Evolutionary conservation across 805 yeast species (phyloP).

Genomic region (Starmerella powellii): DNA sequence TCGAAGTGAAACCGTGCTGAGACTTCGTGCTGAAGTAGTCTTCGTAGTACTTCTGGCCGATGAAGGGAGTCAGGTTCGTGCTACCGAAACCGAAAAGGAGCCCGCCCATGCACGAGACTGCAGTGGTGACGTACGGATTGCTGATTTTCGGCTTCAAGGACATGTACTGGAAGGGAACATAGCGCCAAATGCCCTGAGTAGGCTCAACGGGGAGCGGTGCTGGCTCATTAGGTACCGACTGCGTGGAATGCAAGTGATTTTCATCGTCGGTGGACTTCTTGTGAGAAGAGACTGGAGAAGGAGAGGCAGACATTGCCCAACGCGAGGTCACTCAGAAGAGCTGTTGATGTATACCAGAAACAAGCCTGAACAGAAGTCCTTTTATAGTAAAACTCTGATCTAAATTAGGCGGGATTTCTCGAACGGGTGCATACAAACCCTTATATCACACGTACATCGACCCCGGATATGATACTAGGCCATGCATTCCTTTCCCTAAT

Average conservation of each 20-base stretch:
- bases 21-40: slow-evolving; percentile 34
- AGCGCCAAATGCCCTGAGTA: slow-evolving; percentile 6
- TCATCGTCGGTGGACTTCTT: slow-evolving; percentile 1
- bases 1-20: slow-evolving; percentile 27
- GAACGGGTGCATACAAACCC: too few relatives aligned
- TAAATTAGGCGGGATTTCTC: too few relatives aligned
- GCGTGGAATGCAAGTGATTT: neutral
- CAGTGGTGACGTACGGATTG: slow-evolving; percentile 47
- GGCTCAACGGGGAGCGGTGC: slow-evolving; percentile 9
- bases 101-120: slow-evolving; percentile 56
- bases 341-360: too few relatives aligned
- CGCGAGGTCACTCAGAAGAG: too few relatives aligned
- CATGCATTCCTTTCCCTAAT: too few relatives aligned
- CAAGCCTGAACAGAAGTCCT: too few relatives aligned
- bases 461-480: too few relatives aligned
- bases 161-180: slow-evolving; percentile 15
- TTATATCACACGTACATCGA: too few relatives aligned
- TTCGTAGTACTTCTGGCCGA: slow-evolving; percentile 39
- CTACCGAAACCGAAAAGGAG: slow-evolving; percentile 68
- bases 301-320: slow-evolving; percentile 3
- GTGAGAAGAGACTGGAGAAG: slow-evolving; percentile 9
- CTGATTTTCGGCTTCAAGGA: slow-evolving; percentile 15
- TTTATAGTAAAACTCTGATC: too few relatives aligned
- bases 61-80: slow-evolving; percentile 63
- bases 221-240: neutral